Base-by-base conservation (phyloP, 257 asterid genomes). In the Lantana camara region DNA sequence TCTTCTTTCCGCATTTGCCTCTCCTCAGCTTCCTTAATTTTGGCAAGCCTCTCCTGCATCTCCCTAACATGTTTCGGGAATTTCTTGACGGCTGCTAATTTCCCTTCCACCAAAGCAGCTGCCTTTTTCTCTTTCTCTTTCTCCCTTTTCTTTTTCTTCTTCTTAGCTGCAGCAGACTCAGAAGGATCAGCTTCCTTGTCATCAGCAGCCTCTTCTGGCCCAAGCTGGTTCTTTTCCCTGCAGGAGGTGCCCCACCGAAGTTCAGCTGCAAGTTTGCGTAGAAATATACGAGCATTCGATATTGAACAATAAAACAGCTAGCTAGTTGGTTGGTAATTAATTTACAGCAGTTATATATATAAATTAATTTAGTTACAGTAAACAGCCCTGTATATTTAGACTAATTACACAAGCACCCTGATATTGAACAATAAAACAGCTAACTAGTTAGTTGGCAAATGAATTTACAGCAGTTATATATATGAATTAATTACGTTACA, bases 31-130 rank as follows among this genome's bases (percentile, higher is more conserved):
- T 88, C 99, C 79, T 62, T 84, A 14, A 49, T 51, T 73, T 63
- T 94, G 48, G 92, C 86, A 70, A 88, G 87, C 65, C 63, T 79
- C 84, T 90, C 97, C 71, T 88, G 99, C 95, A 94, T 88, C 82
- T 88, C 93, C 74, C 87, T 80, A 32, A 94, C 97, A 63, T 81
- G 89, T 72, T 84, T 86, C 0, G 95, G 89, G 24, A 86, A 77
- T 76, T 90, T 90, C 79, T 85, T 85, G 68, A 77, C 91, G 1
- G 71, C 1, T 32, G 54, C 65, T 74, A 54, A 79, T 66, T 84
- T 87, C 56, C 85, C 97, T 68, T 85, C 99, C 17, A 50, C 70
- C 68, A 80, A 54, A 17, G 83, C 90, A 9, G 79, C 87, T 13
- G 80, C 85, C 78, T 84, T 84, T 62, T 85, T 80, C 73, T 87